Conservation (phyloP, 306 rosid species). For the Pueraria montana region DNA sequence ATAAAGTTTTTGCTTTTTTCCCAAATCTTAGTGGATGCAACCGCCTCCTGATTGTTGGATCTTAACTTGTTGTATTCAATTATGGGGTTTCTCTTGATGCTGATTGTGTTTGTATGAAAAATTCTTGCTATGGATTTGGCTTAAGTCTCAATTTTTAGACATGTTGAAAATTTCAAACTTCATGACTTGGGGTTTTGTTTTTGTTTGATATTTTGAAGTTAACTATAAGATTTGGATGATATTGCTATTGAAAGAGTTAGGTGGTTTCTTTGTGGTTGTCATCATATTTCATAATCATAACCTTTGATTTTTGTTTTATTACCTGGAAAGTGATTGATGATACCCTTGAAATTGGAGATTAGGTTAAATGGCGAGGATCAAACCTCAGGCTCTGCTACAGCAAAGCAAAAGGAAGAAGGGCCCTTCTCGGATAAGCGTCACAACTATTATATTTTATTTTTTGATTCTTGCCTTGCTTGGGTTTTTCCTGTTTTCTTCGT, state of each 20-base stretch:
- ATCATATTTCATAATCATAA: constrained; percentile 21
- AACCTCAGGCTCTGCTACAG: constrained; percentile 77
- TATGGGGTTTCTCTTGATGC: constrained; percentile 20
- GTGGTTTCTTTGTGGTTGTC: constrained; percentile 37
- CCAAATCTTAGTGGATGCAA: constrained; percentile 42
- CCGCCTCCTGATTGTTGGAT: constrained; percentile 46
- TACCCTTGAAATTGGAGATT: constrained; percentile 43
- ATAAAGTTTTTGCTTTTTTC: not conserved
- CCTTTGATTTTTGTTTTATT: constrained; percentile 37
- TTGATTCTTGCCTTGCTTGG: constrained; percentile 61
- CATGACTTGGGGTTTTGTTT: constrained; percentile 25
- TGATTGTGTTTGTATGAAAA: constrained; percentile 6
- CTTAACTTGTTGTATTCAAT: constrained; percentile 41
- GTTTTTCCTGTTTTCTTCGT: constrained; percentile 59
- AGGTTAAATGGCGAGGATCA: constrained; percentile 72
- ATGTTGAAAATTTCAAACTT: constrained; percentile 38
- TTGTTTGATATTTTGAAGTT: constrained; percentile 23
- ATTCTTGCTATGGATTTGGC: not conserved
- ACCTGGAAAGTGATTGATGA: constrained; percentile 36
- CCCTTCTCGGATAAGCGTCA: constrained; percentile 62
- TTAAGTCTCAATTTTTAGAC: not conserved
- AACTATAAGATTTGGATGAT: constrained; percentile 9
- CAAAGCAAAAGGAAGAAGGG: constrained; percentile 88
- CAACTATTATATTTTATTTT: constrained; percentile 56
- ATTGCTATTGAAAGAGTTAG: constrained; percentile 30